Base-by-base conservation (phyloP, 768 basidiomycete species). In the Rhodotorula paludigena region DNA sequence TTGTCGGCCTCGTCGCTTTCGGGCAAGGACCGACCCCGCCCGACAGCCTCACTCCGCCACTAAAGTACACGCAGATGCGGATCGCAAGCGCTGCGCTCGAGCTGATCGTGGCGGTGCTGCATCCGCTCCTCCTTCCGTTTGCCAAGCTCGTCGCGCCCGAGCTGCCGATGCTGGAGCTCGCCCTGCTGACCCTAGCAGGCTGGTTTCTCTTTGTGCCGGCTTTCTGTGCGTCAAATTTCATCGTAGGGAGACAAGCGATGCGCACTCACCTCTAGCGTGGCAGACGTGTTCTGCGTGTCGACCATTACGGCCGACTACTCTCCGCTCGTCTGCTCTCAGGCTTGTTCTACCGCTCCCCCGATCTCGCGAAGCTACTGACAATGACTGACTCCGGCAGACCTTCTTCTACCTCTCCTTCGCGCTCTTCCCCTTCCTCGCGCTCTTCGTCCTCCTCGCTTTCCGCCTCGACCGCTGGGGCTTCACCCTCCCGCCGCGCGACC, bases 381-480 rank as follows among this genome's bases (percentile, higher is more conserved):
- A 0, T 1, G 28, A 2, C 38, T 1, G 5, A 18, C 28, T 10
- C 20, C n/a, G n/a, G 36, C 49, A 64, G 63, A 33, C 30, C 20
- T 66, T 52, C 35, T 66, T 55, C 57, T 66, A 66, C 58, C 57
- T 66, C 44, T 21, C 64, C 12, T 48, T 54, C 52, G 51, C 44
- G 5, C 57, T 66, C 52, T 66, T 66, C 58, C 51, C 44, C 6
- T 42, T 63, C 60, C 45, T 53, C 53, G 53, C 63, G 28, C 72
- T 77, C 52, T 78, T 76, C 8, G 76, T 78, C 9, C 35, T 76
- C n/a, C 57, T 79, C 42, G 51, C 44, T 7, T 36, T 66, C n/a
- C 44, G 52, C 23, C 66, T 78, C 18, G 30, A 12, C 12, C 61
- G 53, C 33, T 63, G 53, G 44, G 61, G 61, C 35, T 55, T 63